Base-by-base conservation (phyloP, 441 rosid genomes). In the Pelargonium cotyledonis region DNA sequence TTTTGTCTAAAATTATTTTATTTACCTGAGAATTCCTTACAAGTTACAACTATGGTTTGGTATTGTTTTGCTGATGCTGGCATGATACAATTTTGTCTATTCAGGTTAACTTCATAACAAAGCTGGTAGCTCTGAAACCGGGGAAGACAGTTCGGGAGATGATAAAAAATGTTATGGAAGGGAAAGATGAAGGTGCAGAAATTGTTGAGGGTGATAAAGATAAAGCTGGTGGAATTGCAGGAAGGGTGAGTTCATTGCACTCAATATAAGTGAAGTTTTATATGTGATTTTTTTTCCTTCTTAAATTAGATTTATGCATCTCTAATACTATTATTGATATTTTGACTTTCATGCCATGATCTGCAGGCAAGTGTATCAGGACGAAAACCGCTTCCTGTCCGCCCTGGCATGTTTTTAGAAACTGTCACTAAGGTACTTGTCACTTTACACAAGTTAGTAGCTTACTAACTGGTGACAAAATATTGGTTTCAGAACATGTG, bases 361-460 rank as follows among this genome's bases (percentile, higher is more conserved):
- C 65, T 31, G 66, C 85, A 95, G 99, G 87, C 72, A 71, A 95
- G 91, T 65, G 76, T 88, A 70, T 83, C 91, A 8, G 95, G 91
- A 75, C 78, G 82, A 72, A 90, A 86, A 79, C 92, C 97, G 15
- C 86, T 82, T 72, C 99, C 97, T 63, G 97, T 92, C 66, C 91
- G 96, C 47, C 95, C 96, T 29, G 97, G 97, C 78, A 95, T 95
- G 91, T 91, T 92, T 84, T 86, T 95, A 63, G 96, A 95, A 79
- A 91, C 97, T 38, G 95, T 95, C 68, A 81, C 97, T 62, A 95
- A 92, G 96, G 99, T 95, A 79, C 66, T 68, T n/a, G n/a, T 49
- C 57, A 7, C 8, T 66, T 15, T 29, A 60, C 31, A 31, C 63
- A 19, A 62, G 61, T n/a, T 47, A 18, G 51, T 12, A 51, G 14